Conservation (phyloP, 495 filamentous ascomycete genomes). For the Neurospora terricola region DNA sequence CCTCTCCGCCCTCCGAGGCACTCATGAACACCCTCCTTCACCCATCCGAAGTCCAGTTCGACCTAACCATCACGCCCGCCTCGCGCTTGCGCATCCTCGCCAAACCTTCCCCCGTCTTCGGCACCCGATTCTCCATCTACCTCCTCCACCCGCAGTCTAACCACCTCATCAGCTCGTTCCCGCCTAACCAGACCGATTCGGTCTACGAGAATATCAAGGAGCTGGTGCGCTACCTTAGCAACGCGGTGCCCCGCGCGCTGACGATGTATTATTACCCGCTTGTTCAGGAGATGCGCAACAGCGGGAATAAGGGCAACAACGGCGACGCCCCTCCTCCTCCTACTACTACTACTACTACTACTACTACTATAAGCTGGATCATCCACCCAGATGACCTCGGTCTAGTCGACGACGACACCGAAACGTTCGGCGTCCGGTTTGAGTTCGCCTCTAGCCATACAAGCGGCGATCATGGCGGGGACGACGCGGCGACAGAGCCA, state of each 20-base stretch:
- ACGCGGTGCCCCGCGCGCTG: conserved; percentile 18
- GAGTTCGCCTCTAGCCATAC: not conserved
- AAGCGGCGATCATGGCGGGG: not conserved
- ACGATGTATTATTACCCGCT: conserved; percentile 6
- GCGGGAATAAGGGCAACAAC: not conserved
- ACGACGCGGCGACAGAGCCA: not conserved
- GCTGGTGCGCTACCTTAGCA: conserved; percentile 15
- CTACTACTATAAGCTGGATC: conserved; percentile 2
- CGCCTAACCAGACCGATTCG: conserved; percentile 2
- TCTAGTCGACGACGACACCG: conserved; percentile 12
- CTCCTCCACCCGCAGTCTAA: conserved; percentile 14
- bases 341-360: not conserved
- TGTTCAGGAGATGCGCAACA: not conserved
- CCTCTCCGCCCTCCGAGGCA: conserved; percentile 6
- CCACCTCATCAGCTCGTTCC: not conserved
- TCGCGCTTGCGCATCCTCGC: conserved; percentile 23
- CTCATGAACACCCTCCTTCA: conserved; percentile 12
- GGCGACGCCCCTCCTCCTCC: not conserved
- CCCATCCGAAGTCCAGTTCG: conserved; percentile 23
- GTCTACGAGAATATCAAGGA: conserved; percentile 9
- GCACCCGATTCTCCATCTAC: conserved; percentile 23
- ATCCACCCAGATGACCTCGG: conserved; percentile 4
- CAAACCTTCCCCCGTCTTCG: conserved; percentile 16
- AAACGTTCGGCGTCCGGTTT: conserved; percentile 11
- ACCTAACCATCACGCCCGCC: conserved; percentile 29